Conservation (phyloP, 306 rosid species). For the Casuarina glauca region DNA sequence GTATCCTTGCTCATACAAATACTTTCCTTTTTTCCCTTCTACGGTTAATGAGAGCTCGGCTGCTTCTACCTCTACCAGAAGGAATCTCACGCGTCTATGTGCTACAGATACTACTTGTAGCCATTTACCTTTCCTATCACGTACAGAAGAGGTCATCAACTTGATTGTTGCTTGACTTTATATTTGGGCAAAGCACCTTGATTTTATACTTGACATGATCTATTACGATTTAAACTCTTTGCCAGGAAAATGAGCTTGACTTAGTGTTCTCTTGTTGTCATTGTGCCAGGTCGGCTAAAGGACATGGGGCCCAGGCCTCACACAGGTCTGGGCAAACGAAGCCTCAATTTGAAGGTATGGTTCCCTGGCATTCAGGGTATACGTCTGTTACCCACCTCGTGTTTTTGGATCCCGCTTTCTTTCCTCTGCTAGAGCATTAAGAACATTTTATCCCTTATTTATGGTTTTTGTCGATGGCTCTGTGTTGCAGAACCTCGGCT, state of each 20-base stretch:
- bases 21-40: constrained; percentile 27
- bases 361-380: constrained; percentile 99
- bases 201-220: neutral
- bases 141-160: constrained; percentile 89
- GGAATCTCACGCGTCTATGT: constrained; percentile 87
- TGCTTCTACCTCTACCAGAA: constrained; percentile 68
- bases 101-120: constrained; percentile 88
- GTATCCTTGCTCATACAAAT: constrained; percentile 20
- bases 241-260: too few relatives aligned
- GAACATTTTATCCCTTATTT: constrained; percentile 14
- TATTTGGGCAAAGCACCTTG: constrained; percentile 61
- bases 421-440: constrained; percentile 1
- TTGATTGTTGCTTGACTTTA: constrained; percentile 38
- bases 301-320: constrained; percentile 21
- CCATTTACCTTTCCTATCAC: constrained; percentile 91
- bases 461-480: constrained; percentile 12
- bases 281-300: constrained; percentile 63
- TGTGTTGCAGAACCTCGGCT: constrained; percentile 90
- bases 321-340: constrained; percentile 67
- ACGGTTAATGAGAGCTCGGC: constrained; percentile 81
- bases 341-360: constrained; percentile 92
- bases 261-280: constrained; percentile 13
- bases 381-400: neutral
- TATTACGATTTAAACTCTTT: neutral
- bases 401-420: too few relatives aligned